Evolutionary conservation across 163 green algal genomes (phyloP).

Genomic region (Chlorella variabilis): DNA sequence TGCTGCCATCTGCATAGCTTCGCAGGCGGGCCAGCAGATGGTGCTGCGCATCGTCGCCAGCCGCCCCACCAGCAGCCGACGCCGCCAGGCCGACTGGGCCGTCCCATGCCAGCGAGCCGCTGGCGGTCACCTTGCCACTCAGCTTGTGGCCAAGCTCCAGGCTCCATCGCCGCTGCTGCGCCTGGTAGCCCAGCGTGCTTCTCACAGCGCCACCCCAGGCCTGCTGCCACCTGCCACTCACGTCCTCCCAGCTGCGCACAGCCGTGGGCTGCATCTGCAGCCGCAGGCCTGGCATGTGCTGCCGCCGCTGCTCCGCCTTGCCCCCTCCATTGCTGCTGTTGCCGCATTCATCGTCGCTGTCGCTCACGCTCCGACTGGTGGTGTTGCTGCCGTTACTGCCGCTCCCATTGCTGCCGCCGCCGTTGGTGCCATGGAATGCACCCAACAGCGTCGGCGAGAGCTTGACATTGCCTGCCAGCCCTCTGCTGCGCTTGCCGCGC

Average conservation of each 20-base stretch:
- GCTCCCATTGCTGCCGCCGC: background rate
- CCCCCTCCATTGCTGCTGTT: background rate
- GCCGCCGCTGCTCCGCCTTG: background rate
- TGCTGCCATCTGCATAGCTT: background rate
- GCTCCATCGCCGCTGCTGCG: conserved; percentile 23
- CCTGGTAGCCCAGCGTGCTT: conserved; percentile 12
- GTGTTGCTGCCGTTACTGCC: background rate
- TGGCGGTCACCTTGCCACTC: background rate
- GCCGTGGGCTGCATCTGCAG: background rate
- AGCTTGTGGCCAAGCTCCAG: background rate
- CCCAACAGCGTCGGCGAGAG: background rate
- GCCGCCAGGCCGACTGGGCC: background rate
- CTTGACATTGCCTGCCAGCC: conserved; percentile 16
- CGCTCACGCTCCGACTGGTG: background rate
- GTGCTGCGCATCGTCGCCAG: no score
- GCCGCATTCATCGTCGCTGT: conserved; percentile 13
- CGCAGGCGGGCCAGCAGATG: background rate
- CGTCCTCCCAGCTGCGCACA: background rate
- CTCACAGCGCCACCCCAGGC: conserved; percentile 11
- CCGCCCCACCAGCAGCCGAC: background rate
- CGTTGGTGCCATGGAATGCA: background rate
- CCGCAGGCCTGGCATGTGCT: conserved; percentile 4
- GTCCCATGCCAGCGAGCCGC: conserved; percentile 1
- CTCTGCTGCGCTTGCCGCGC: background rate
- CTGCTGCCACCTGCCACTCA: conserved; percentile 29